Base-by-base conservation (phyloP, 345 rosid species). In the Euclidium syriacum region DNA sequence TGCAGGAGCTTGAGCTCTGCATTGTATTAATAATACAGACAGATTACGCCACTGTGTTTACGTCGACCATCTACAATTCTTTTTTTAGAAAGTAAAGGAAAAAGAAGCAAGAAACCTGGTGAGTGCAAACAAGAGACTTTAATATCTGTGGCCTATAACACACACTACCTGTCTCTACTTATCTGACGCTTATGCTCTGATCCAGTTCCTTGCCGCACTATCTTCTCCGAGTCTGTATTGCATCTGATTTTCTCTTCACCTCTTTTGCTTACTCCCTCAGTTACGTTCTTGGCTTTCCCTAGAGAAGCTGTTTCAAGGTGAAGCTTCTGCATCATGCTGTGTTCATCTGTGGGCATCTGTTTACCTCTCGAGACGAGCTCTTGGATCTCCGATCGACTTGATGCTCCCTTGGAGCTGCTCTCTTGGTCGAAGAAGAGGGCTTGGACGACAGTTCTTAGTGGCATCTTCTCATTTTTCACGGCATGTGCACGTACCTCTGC, bases 361-460 rank as follows among this genome's bases (percentile, higher is more conserved):
- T 69, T 62, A 46, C 64, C 58, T 62, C 58, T 70, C 54, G 69
- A 47, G 18, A 32, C 10, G 41, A 62, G 27, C 7, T 47, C n/a
- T 11, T 46, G 74, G 58, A 58, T 53, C 50, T 30, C 71, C 44
- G 11, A 65, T n/a, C 32, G 55, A 35, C 23, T 47, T 56, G 33
- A 19, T 47, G 19, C 58, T 56, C 52, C 75, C 10, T 65, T 75
- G 54, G 76, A 58, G 71, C 80, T 36, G 48, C 80, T 76, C 60
- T 90, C 96, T 58, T 86, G 97, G 15, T 95, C 99, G 23, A 86
- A 95, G 80, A 80, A 95, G 60, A 90, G 86, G 63, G 86, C 85
- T 68, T 86, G 99, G 51, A 95, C 99, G 2, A 95, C 97, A 1
- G 98, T 95, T 73, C 96, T 82, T 69, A 95, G 35, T 6, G 99